Base-by-base conservation (phyloP, 78 protist species). In the Dictyostelium firmibasis region DNA sequence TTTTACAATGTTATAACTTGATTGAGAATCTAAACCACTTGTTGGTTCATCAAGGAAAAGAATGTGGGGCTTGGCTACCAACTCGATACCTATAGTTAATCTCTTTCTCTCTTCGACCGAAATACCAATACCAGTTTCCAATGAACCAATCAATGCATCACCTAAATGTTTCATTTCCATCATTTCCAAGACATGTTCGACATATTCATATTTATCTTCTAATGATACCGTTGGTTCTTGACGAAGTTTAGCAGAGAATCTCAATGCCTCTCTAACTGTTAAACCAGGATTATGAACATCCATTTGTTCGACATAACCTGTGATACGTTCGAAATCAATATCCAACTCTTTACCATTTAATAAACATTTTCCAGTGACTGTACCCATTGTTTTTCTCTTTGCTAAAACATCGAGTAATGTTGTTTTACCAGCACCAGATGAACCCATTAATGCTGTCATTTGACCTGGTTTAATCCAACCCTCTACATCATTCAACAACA, bases 381-480 rank as follows among this genome's bases (percentile, higher is more conserved):
- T 76, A n/a, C 98, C 98, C 29, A 67, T 81, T 11, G 95, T 85
- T 95, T 97, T 96, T 60, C 98, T 75, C n/a, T 85, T 89, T 43
- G 98, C 97, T n/a, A 98, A 84, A 9, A 97, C 96, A 91, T 97
- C 97, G 36, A 97, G 85, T 64, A 97, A 64, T 3, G 99, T 97
- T 7, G 97, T 96, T 92, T 98, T 98, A 50, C 92, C 95, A 11
- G 95, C 95, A 76, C 95, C 95, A 7, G 96, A 85, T 0, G 97
- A 89, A 36, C 97, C 97, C 97, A 96, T 92, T 20, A 96, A 86
- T 43, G 97, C 97, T 31, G 97, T 96, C 96, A 96, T 92, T 62
- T 87, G 82, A 29, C 95, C 93, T 27, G 93, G 96, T 60, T 85
- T 84, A 38, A 94, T 85, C 91, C 94, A 87, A 77, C 93, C 92